Base-by-base conservation (phyloP, 1,139 yeast genomes). In the Casaregolazyma suthepensis region DNA sequence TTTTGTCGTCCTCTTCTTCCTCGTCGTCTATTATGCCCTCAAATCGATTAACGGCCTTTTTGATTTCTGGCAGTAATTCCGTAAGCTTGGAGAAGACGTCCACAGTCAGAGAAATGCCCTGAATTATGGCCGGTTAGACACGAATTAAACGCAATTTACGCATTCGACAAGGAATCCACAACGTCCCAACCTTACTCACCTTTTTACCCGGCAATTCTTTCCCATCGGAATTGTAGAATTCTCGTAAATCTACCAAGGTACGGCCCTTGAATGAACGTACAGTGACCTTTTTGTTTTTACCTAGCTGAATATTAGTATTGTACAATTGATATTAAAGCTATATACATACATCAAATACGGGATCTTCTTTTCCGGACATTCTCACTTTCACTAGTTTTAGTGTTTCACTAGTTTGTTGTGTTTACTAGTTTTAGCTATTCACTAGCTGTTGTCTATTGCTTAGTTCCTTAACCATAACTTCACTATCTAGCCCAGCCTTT, bases 191-290 rank as follows among this genome's bases (percentile, higher is more conserved):
- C 5, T 12, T 35, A 52, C 72, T 46, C 60, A 71, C 77, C 62
- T 89, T 89, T 64, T 82, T 83, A 0, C 95, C 95, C 0, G 96
- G 97, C 70, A 80, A 74, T 56, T 80, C 84, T 12, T 81, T 79
- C 10, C 80, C 75, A 51, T 80, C 78, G 43, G 54, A 53, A 61
- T 83, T 89, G 69, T 87, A 89, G 71, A 75, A 88, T 67, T 90
- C 96, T 54, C 96, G 77, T 54, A 89, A 87, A 63, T 89, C 96
- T 13, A 90, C 80, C 60, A 88, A 71, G 50, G 78, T 80, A 56
- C 74, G 72, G 52, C 82, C 81, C 52, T 85, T 82, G 74, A 81
- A 89, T 61, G 78, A 78, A 53, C 89, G 77, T 23, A 89, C 88
- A 0, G 88, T 81, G 43, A 87, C 84, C 56, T 82, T 79, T 64